Conservation (phyloP, 1,139 yeast genomes). For the Cylindricascospora bacillispora region DNA sequence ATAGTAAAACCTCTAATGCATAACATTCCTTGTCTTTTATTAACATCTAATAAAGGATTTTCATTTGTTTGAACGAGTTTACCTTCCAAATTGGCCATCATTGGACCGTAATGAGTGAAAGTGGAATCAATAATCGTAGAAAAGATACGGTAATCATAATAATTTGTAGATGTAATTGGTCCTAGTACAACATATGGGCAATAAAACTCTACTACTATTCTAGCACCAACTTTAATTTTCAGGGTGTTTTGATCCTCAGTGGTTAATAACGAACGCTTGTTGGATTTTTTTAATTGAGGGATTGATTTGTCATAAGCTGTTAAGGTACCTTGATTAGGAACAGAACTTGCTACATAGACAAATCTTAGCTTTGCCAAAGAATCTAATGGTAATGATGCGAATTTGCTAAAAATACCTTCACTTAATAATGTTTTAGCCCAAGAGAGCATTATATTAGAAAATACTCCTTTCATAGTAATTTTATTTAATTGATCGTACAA, state of each 20-base stretch:
- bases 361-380: slow-evolving; percentile 27
- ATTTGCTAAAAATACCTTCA: slow-evolving; percentile 30
- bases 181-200: slow-evolving; percentile 38
- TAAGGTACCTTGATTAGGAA: slow-evolving; percentile 8
- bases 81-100: slow-evolving; percentile 27
- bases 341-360: slow-evolving; percentile 28
- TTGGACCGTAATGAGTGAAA: slow-evolving; percentile 25
- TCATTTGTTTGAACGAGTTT: slow-evolving; percentile 33
- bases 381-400: slow-evolving; percentile 17
- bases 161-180: slow-evolving; percentile 45
- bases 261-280: slow-evolving; percentile 11
- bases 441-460: slow-evolving; percentile 11
- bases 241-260: slow-evolving; percentile 31
- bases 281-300: slow-evolving; percentile 8
- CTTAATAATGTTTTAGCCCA: slow-evolving; percentile 28
- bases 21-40: slow-evolving; percentile 36
- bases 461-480: slow-evolving; percentile 1
- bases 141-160: slow-evolving; percentile 47
- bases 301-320: slow-evolving; percentile 10
- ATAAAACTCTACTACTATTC: slow-evolving; percentile 43
- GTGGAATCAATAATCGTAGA: slow-evolving; percentile 17
- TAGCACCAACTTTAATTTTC: slow-evolving; percentile 36
- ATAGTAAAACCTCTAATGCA: slow-evolving; percentile 54
- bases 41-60: slow-evolving; percentile 26
- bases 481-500: slow-evolving; percentile 3